Percentiles rank a stretch among this genome's conserved stretches.
These are phyloP conservation scores for Chlorella sp. DNA, from an alignment of 139 green algal species.

Conservation along the genomic window DNA sequence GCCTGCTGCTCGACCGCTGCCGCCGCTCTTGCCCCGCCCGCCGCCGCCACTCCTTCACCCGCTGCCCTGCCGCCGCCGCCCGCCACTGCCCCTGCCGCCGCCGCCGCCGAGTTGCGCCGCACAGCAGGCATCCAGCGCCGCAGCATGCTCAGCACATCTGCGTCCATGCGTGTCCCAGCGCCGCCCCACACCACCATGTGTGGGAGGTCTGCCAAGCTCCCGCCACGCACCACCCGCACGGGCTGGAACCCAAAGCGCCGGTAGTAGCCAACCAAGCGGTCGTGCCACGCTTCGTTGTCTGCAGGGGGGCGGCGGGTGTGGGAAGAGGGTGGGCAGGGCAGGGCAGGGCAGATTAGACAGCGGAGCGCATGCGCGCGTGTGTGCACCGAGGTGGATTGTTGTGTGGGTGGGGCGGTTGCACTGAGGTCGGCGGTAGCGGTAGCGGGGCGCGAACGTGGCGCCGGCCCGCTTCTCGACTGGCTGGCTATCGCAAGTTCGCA, in stretches of 20 bases:
- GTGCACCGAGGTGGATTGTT: too few species aligned
- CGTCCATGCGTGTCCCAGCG: slow-evolving; percentile 82
- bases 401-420: too few species aligned
- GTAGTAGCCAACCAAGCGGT: slow-evolving; percentile 73
- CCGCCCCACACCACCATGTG: slow-evolving; percentile 86
- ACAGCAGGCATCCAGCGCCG: slow-evolving; percentile 62
- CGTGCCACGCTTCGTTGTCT: slow-evolving; percentile 46
- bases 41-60: background rate
- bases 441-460: too few species aligned
- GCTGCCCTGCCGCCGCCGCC: background rate
- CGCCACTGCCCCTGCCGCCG: background rate
- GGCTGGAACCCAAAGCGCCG: slow-evolving; percentile 65
- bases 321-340: background rate
- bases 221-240: slow-evolving; percentile 56
- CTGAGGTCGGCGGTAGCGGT: too few species aligned
- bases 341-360: background rate
- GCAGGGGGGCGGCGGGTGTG: background rate
- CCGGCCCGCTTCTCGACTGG: too few species aligned
- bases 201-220: slow-evolving; percentile 55
- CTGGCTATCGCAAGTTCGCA: too few species aligned
- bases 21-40: background rate
- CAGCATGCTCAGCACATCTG: slow-evolving; percentile 65
- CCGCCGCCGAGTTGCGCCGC: slow-evolving; percentile 28
- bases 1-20: background rate
- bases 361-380: background rate